Evolutionary conservation across 331 rosid genomes (phyloP), one percentile per base, ranked within the genome.

Genomic region (Rosa hybrid): DNA sequence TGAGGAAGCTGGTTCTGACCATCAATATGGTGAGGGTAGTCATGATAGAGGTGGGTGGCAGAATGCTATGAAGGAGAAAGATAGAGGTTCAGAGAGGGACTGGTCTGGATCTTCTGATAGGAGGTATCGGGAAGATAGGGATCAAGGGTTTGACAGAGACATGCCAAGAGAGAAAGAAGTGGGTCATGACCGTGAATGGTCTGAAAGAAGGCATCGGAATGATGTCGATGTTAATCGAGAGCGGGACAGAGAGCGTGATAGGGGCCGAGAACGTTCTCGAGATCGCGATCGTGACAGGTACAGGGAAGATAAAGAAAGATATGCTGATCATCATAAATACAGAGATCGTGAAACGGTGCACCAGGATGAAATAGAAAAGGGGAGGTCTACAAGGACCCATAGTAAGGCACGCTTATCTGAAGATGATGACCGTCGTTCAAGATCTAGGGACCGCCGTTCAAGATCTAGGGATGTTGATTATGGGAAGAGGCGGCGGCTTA

Each of bases 1-100:
- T 57, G 99, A 96, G 86, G 99, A 96, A 80, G 94, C 97, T 82
- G 98, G 91, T 42, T 93, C 98, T 3, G 98, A 96, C 64, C 98
- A 96, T 71, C 96, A 90, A 64, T 92, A 92, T 78, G 98, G 98
- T 53, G 98, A 91, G 78, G 94, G 71, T 62, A 86, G 82, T 82
- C 97, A 90, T 86, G 98, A 93, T 45, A 88, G 93, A 86, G 92
- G 80, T 17, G 97, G 88, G 30, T 86, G 98, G 98, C 87, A 91
- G 25, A 92, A 88, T 86, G 75, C 92, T 68, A 72, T 71, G 77
- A 92, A 90, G 87, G 97, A 92, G 68, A 94, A 92, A 84, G 98
- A 94, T 82, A 85, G 94, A 81, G 98, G 91, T 68, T 93, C 98
- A 0, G 98, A 91, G 74, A 84, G 92, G 85, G 98, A 91, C 84